phyloP scores from a whole-genome alignment of 768 basidiomycete genomes.

The Lepiota venenata region DNA sequence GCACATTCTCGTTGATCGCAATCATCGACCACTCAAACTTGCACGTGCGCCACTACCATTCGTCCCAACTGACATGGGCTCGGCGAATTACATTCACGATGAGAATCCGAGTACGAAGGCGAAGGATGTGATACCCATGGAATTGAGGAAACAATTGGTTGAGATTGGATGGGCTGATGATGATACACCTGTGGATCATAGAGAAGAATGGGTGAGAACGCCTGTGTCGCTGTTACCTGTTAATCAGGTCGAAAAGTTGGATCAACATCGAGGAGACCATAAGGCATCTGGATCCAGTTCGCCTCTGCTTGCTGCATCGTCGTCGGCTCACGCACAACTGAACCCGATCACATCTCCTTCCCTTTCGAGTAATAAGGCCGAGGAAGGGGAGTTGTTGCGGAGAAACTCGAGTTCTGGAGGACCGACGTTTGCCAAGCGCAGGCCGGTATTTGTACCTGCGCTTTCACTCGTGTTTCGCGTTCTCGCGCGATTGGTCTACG shows the following conservation, averaged over 20 bases:
- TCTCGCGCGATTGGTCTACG: slow-evolving; percentile 49
- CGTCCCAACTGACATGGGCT: slow-evolving; percentile 73
- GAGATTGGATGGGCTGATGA: slow-evolving; percentile 78
- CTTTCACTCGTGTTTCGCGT: slow-evolving; percentile 52
- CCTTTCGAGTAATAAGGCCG: slow-evolving; percentile 1
- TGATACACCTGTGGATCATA: slow-evolving; percentile 44
- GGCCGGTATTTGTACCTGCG: slow-evolving; percentile 64
- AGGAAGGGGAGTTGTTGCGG: slow-evolving; percentile 38
- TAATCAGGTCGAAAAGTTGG: slow-evolving; percentile 51
- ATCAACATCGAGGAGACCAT: slow-evolving; percentile 23
- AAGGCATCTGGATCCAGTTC: background rate
- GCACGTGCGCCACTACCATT: slow-evolving; percentile 72
- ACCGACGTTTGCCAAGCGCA: slow-evolving; percentile 48
- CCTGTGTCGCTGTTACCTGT: slow-evolving; percentile 66
- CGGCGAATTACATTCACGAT: slow-evolving; percentile 46
- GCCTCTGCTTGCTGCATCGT: slow-evolving; percentile 22
- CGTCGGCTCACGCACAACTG: slow-evolving; percentile 16
- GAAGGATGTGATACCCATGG: slow-evolving; percentile 55
- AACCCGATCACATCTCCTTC: background rate
- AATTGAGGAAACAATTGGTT: slow-evolving; percentile 59
- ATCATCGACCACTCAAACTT: slow-evolving; percentile 65
- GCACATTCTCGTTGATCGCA: slow-evolving; percentile 54
- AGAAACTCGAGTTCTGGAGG: slow-evolving; percentile 57
- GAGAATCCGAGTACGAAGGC: slow-evolving; percentile 19
- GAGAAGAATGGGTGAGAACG: slow-evolving; percentile 54